Base-by-base conservation (phyloP, 192 early-diverging fungal species). In the Mortierella hygrophila region DNA sequence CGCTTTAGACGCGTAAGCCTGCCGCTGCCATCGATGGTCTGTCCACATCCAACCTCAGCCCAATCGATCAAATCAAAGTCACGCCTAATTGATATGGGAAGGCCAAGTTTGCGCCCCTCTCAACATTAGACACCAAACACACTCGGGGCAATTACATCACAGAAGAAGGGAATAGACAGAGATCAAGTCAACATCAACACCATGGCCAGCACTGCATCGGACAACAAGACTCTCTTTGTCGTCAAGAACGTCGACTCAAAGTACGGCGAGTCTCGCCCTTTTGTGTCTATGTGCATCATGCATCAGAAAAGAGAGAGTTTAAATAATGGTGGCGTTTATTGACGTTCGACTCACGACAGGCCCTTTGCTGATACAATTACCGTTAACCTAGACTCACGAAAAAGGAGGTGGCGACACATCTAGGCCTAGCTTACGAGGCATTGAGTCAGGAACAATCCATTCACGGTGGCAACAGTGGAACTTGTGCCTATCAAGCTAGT, bases 391-490 rank as follows among this genome's bases (percentile, higher is more conserved):
- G 60, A 35, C 29, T 65, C 60, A 29, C 60, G 4, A 32, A 9
- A 20, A 75, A 81, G 35, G 80, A 81, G 1, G 49, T 81, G 2
- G 37, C 80, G 38, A 49, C 29, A 7, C 70, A 75, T 9, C 52
- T 81, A n/a, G 74, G 74, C 2, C 16, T 81, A 3, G 68, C 68
- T 23, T n/a, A 32, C 7, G 74, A 81, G 29, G 29, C 60, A 32
- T 15, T 65, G 60, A 65, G 11, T 15, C 60, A 0, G 11, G 60
- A 65, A 15, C 47, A 38, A 41, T 65, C 3, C 49, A 32, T 40
- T 11, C 1, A 20, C 16, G 20, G 38, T 49, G 35, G 65, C 44
- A 40, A 29, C 29, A 18, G 21, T 23, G 6, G 10, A 10, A 69
- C 46, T 23, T 7, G 49, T 13, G 23, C 44, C 20, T 75, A 55